phyloP scores from a whole-genome alignment of 2,329 filamentous ascomycete species.

The Fusarium sterilihyphosum region DNA sequence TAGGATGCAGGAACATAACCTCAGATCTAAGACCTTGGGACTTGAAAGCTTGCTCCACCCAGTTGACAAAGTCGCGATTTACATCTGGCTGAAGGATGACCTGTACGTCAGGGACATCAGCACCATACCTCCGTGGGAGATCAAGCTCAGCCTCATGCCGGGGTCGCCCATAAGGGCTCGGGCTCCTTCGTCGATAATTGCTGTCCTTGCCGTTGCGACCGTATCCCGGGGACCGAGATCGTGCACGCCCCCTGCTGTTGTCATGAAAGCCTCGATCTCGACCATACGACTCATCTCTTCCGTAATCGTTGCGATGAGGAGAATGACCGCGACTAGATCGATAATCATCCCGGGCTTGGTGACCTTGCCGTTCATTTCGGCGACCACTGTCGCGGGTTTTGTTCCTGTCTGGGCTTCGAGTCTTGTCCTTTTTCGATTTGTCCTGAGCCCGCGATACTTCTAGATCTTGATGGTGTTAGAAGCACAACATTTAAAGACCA shows the following conservation, averaged over 20 bases:
- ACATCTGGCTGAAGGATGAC: slow-evolving; percentile 84
- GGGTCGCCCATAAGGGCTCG: slow-evolving; percentile 68
- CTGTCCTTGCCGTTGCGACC: slow-evolving; percentile 57
- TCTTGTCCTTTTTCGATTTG: slow-evolving; percentile 71
- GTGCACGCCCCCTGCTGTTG: slow-evolving; percentile 60
- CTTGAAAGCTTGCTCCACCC: slow-evolving; percentile 81
- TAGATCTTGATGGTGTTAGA: slow-evolving; percentile 67
- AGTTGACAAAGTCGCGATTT: slow-evolving; percentile 81
- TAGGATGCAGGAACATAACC: slow-evolving; percentile 80
- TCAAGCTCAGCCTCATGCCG: slow-evolving; percentile 68
- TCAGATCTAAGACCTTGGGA: slow-evolving; percentile 78
- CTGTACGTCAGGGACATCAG: slow-evolving; percentile 88
- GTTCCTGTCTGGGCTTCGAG: slow-evolving; percentile 65
- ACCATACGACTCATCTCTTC: slow-evolving; percentile 69
- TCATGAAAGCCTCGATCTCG: slow-evolving; percentile 58
- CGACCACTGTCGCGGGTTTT: slow-evolving; percentile 62
- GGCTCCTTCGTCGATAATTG: slow-evolving; percentile 74
- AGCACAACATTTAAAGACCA: neutral
- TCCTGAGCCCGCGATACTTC: slow-evolving; percentile 91
- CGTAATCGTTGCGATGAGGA: slow-evolving; percentile 64
- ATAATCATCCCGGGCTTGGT: slow-evolving; percentile 69
- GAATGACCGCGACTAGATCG: slow-evolving; percentile 69
- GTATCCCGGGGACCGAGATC: slow-evolving; percentile 74
- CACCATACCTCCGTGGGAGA: slow-evolving; percentile 76
- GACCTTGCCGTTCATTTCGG: slow-evolving; percentile 59